Evolutionary conservation across 1,139 yeast species (phyloP).

Genomic region (Yamadazyma dushanensis): DNA sequence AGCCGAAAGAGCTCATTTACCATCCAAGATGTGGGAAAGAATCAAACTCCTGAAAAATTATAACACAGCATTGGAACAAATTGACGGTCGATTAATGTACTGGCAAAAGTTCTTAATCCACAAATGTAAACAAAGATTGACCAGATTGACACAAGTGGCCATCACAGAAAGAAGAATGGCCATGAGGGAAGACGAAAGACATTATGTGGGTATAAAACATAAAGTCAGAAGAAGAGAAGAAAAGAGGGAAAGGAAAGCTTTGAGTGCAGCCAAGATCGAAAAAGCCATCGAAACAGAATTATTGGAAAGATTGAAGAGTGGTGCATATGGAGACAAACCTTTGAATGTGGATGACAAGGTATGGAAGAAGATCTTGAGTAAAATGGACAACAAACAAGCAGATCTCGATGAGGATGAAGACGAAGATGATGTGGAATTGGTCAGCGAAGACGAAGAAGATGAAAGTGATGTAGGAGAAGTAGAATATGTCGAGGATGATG

Average conservation of each 20-base stretch:
- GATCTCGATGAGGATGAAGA: conserved; percentile 65
- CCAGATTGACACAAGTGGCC: conserved; percentile 92
- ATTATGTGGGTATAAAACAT: conserved; percentile 86
- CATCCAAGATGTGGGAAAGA: conserved; percentile 92
- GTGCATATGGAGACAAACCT: conserved; percentile 98
- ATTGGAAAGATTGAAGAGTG: conserved; percentile 90
- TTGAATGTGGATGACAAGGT: conserved; percentile 92
- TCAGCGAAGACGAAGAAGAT: conserved; percentile 69
- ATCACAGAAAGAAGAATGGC: conserved; percentile 95
- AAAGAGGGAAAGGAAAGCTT: conserved; percentile 92
- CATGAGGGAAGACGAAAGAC: conserved; percentile 86
- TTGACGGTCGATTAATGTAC: conserved; percentile 81
- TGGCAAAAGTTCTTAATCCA: conserved; percentile 93
- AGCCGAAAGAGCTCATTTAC: conserved; percentile 95
- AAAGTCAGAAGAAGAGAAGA: conserved; percentile 94
- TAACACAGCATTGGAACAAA: conserved; percentile 80
- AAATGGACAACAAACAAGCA: conserved; percentile 57
- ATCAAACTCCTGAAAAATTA: conserved; percentile 86
- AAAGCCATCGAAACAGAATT: conserved; percentile 95
- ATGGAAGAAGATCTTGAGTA: conserved; percentile 91
- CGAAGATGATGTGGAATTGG: conserved; percentile 59
- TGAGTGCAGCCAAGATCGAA: conserved; percentile 95
- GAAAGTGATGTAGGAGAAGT: conserved; percentile 76
- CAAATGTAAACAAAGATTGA: conserved; percentile 93
- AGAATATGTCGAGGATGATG: conserved; percentile 84